Conservation (phyloP, 176 grass and related monocot species). For the Oryza brachyantha region DNA sequence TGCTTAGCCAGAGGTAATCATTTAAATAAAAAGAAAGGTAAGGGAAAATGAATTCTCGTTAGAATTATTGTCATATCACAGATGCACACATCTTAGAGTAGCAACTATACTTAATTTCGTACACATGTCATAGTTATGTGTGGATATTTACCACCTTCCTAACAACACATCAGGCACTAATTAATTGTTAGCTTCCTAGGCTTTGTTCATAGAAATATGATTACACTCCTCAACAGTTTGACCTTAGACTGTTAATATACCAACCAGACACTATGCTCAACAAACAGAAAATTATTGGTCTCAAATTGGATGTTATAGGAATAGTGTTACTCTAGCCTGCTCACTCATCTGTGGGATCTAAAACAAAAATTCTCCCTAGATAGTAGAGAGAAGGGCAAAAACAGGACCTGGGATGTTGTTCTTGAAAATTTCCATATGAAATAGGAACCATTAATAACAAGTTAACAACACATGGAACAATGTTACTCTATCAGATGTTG, state of each 20-base stretch:
- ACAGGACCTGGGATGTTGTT: conserved; percentile 40
- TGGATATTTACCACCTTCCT: not conserved
- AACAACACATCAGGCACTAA: not conserved
- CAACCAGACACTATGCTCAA: not conserved
- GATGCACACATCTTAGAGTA: not conserved
- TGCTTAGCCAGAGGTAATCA: not conserved
- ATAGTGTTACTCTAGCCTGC: conserved; percentile 30
- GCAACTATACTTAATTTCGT: conserved; percentile 7
- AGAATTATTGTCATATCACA: not conserved
- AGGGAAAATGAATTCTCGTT: not conserved
- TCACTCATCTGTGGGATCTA: conserved; percentile 41
- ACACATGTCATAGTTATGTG: not conserved
- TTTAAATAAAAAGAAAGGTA: not conserved
- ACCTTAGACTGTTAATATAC: conserved; percentile 52
- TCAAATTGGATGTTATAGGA: not conserved
- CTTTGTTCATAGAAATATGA: conserved; percentile 25
- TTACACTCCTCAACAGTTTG: conserved; percentile 42
- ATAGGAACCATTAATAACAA: not conserved
- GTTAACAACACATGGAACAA: not conserved
- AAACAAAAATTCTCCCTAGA: conserved; percentile 27
- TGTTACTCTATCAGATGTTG: conserved; percentile 8
- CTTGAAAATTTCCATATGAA: not conserved
- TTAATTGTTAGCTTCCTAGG: not conserved
- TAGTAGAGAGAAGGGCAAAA: conserved; percentile 44
- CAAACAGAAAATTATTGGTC: not conserved